Conservation (phyloP, 805 yeast species). For the Kodamaea fukazawae region DNA sequence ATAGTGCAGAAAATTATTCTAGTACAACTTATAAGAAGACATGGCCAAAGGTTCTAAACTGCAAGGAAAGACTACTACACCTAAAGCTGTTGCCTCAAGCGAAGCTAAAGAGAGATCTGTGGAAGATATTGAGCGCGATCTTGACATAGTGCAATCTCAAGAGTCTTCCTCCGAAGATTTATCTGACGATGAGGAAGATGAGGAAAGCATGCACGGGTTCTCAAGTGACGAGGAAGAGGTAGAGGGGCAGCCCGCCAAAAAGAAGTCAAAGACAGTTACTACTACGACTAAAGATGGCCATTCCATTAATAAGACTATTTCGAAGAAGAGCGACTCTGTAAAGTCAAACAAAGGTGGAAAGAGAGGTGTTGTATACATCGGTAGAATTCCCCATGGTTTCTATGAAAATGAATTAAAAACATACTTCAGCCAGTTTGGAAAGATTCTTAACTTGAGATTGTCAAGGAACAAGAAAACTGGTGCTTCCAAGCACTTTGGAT, state of each 20-base stretch:
- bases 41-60: slow-evolving; percentile 1
- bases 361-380: slow-evolving; percentile 79
- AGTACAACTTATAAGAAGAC: not conserved
- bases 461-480: slow-evolving; percentile 92
- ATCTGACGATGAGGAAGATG: slow-evolving; percentile 23
- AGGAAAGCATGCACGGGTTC: slow-evolving; percentile 25
- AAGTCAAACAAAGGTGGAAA: slow-evolving; percentile 21
- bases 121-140: slow-evolving; percentile 20
- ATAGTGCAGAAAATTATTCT: not conserved
- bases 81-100: slow-evolving; percentile 5
- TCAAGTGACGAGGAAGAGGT: slow-evolving; percentile 24
- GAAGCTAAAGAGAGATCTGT: slow-evolving; percentile 13
- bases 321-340: slow-evolving; percentile 10
- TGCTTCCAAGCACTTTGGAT: slow-evolving; percentile 86
- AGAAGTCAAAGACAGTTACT: slow-evolving; percentile 16
- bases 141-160: slow-evolving; percentile 3
- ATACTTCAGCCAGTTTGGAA: slow-evolving; percentile 91
- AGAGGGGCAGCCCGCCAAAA: slow-evolving; percentile 23
- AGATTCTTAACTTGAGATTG: slow-evolving; percentile 69
- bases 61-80: not conserved
- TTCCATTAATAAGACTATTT: slow-evolving; percentile 19
- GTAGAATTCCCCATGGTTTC: slow-evolving; percentile 91
- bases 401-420: slow-evolving; percentile 74
- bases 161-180: slow-evolving; percentile 16
- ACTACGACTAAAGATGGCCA: slow-evolving; percentile 17